Conservation (phyloP, 1,139 yeast genomes). For the Blastobotrys persicus region DNA sequence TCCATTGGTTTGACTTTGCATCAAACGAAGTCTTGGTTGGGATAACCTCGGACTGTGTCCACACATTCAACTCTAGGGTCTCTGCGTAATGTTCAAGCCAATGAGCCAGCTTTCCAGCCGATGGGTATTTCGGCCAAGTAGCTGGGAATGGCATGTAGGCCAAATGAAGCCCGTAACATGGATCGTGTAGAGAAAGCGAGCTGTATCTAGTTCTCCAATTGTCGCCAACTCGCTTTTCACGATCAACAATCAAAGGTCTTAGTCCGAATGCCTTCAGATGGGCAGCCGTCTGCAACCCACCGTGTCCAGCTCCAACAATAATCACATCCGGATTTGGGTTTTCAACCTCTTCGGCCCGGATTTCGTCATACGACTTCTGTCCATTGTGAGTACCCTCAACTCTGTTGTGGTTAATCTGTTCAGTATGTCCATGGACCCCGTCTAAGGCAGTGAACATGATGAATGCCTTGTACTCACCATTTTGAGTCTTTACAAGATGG, state of each 20-base stretch:
- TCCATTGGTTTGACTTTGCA: conserved; percentile 36
- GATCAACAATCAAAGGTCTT: conserved; percentile 41
- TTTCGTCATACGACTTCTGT: conserved; percentile 24
- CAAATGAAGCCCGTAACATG: conserved; percentile 45
- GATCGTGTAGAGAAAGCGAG: conserved; percentile 46
- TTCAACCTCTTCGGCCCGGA: conserved; percentile 22
- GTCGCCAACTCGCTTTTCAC: conserved; percentile 42
- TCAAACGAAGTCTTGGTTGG: conserved; percentile 34
- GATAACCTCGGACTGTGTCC: conserved; percentile 38
- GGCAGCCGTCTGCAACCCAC: conserved; percentile 45
- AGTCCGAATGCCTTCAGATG: conserved; percentile 44
- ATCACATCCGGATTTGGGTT: conserved; percentile 40
- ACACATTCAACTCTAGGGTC: conserved; percentile 42
- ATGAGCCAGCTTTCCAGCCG: conserved; percentile 46
- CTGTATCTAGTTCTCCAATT: conserved; percentile 48
- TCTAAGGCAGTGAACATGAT: conserved; percentile 41
- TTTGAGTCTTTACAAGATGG: conserved; percentile 22
- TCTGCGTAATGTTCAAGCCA: conserved; percentile 44
- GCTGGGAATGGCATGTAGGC: conserved; percentile 44
- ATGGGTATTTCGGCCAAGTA: conserved; percentile 45
- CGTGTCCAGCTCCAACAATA: conserved; percentile 48
- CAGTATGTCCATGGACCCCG: conserved; percentile 39
- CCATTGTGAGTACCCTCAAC: conserved; percentile 43
- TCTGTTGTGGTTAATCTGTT: conserved; percentile 36
- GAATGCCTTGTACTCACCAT: conserved; percentile 38